These are phyloP conservation scores for Pestalotiopsis sp. DNA, from an alignment of 2,329 filamentous ascomycete species.

Conservation along the genomic window DNA sequence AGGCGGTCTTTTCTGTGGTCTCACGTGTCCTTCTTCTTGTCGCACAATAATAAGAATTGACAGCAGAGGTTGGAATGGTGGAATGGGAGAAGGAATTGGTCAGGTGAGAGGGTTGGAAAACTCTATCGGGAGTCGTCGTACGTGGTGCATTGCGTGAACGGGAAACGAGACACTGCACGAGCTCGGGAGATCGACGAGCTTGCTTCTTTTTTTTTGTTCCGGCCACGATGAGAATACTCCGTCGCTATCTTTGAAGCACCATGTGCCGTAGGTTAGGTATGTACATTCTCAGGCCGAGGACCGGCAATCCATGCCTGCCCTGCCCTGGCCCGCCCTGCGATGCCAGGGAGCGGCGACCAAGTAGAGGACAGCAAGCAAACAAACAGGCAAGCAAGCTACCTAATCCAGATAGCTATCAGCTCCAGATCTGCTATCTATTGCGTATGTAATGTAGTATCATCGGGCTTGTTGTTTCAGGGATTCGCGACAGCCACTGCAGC, in stretches of 20 bases:
- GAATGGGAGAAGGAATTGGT: neutral
- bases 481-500: neutral
- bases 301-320: too few species aligned
- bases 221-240: too few species aligned
- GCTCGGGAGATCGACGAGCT: neutral
- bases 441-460: neutral
- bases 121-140: neutral
- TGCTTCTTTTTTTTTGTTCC: neutral
- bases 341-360: neutral
- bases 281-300: too few species aligned
- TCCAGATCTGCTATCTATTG: neutral
- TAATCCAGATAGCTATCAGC: neutral
- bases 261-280: too few species aligned
- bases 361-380: neutral
- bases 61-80: neutral
- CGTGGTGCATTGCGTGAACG: neutral
- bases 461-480: neutral
- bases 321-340: neutral
- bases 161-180: neutral
- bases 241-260: too few species aligned
- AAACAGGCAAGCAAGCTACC: neutral
- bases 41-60: neutral
- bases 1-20: neutral
- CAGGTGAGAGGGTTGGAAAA: neutral
- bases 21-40: neutral